Evolutionary conservation across 257 asterid species (phyloP), one percentile per base, ranked within the genome.

Genomic region (Jacaranda copaia): DNA sequence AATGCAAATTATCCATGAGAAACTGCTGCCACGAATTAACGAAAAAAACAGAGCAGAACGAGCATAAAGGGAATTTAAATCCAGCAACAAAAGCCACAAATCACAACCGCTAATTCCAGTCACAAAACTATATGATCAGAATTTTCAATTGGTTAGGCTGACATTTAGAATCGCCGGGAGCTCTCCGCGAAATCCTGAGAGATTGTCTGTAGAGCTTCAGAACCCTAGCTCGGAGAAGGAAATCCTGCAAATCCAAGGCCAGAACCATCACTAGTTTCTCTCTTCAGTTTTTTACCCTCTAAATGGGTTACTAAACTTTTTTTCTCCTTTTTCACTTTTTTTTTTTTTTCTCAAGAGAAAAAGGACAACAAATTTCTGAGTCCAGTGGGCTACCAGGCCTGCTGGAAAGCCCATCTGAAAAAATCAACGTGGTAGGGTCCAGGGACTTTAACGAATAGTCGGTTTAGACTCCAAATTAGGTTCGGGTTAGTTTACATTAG

Each of bases 221-320:
- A 72, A 95, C 98, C 83, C 90, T 85, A 74, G 96, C 96, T 59
- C 99, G 93, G 66, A 93, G 86, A 55, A 95, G 94, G 67, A 95
- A 95, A 71, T 88, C 96, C 85, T 90, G 92, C 84, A 93, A 88
- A 91, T 90, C 93, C 82, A 94, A 80, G 8, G 79, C 57, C 84
- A 79, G 79, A 68, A 38, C 84, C 96, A 88, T 89, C 55, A 64
- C 83, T n/a, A 32, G 12, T 48, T 65, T 76, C 70, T 43, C 49
- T 57, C 25, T 15, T 15, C 8, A 35, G 11, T 16, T 74, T 61
- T 74, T 15, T 36, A 36, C 11, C 18, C 18, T 8, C 1, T 5
- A 57, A 8, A 9, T 18, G 32, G 32, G 32, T 25, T 25, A 25
- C 32, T 2, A 25, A 2, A 25, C 32, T 0, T 25, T 25, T 25